Base-by-base conservation (phyloP, 2,329 filamentous ascomycete genomes). In the Fusarium transvaalense region DNA sequence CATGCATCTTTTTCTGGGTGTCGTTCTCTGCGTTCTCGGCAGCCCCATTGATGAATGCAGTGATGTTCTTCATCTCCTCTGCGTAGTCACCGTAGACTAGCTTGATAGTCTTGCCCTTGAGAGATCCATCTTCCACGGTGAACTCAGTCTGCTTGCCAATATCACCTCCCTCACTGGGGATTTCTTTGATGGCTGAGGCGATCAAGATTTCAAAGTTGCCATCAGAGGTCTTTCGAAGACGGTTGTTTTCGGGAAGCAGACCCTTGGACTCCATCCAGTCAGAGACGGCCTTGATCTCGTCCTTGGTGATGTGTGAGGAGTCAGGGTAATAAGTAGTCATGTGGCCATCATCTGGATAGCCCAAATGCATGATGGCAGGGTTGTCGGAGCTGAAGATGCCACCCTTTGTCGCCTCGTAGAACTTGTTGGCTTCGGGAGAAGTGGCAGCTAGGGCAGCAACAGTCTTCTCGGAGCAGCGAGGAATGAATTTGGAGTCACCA, bases 281-380 rank as follows among this genome's bases (percentile, higher is more conserved):
- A n/a, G 90, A 89, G 51, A 95, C 84, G 19, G 88, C 87, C 42
- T 86, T 86, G 58, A 96, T 93, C 76, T 95, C 92, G 34, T 85
- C 83, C 79, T 93, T 89, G 38, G 89, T 92, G 75, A 96, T 94
- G 43, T 84, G 82, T 10, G 90, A 84, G 6, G 91, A 94, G 66
- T 92, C 87, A 2, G 92, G 92, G 77, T 95, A 96, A 78, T 95
- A 96, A 2, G 90, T 92, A 5, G 91, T 93, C 85, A 94, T 85
- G 78, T 95, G 91, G 32, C 91, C 91, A 31, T 89, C 84, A 35
- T 92, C 90, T 1, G 88, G 84, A 76, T 92, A 94, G 39, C 92
- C 92, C 27, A 96, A 81, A 74, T 94, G 91, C 85, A 95, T 88
- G 66, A 91, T 82, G 17, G 86, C 85, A 32, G 86, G 82, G 64